Evolutionary conservation across 2,329 filamentous ascomycete genomes (phyloP).

Genomic region (Xenosphaeropsis pyriputrescens): DNA sequence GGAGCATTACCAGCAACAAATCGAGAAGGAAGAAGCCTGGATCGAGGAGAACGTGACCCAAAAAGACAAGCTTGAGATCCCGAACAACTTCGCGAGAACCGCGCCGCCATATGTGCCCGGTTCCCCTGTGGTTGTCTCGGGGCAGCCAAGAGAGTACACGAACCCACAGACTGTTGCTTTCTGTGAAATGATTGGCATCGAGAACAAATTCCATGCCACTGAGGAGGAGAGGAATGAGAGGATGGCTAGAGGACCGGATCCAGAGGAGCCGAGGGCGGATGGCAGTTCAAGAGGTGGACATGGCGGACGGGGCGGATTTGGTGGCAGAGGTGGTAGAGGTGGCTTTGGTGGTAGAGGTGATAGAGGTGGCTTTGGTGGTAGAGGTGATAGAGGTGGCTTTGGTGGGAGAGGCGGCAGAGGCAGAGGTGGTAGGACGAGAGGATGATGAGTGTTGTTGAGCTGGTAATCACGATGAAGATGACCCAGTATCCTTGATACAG

Average conservation of each 20-base stretch:
- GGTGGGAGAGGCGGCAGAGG: background rate
- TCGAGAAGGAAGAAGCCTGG: constrained; percentile 64
- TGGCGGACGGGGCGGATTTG: constrained; percentile 16
- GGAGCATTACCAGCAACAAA: constrained; percentile 48
- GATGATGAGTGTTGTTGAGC: too few relatives aligned
- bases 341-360: constrained; percentile 18
- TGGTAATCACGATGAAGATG: too few relatives aligned
- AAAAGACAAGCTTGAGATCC: constrained; percentile 48
- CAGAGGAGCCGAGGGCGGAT: constrained; percentile 18
- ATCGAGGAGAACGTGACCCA: constrained; percentile 61
- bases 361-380: constrained; percentile 21
- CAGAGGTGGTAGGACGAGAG: background rate
- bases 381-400: background rate
- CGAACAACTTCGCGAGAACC: constrained; percentile 63
- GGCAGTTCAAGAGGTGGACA: constrained; percentile 13
- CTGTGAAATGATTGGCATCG: constrained; percentile 62
- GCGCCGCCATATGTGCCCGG: constrained; percentile 54
- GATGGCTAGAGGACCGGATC: constrained; percentile 39
- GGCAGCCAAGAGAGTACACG: constrained; percentile 67
- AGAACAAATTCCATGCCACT: constrained; percentile 61
- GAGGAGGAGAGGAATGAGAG: constrained; percentile 53
- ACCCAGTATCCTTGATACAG: too few relatives aligned
- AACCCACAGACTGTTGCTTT: constrained; percentile 78
- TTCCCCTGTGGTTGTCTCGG: constrained; percentile 37
- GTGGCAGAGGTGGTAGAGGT: constrained; percentile 21